A percentile compares a stretch with the other conserved stretches of the same genome.
Conservation (phyloP, 495 filamentous ascomycete species). For the Tuber brumale region DNA sequence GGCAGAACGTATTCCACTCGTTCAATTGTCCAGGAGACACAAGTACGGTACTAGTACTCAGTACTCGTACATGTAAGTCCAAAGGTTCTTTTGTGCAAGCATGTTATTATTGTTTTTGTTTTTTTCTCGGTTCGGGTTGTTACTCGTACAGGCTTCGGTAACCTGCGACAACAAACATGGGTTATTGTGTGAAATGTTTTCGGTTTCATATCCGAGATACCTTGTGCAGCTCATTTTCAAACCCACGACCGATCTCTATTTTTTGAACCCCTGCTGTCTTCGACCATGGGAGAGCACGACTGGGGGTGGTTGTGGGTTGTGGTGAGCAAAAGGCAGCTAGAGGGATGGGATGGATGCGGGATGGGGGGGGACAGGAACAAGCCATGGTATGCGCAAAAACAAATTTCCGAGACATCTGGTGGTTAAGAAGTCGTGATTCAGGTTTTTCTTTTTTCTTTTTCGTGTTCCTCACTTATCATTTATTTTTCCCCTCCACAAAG, state of each 20-base stretch:
- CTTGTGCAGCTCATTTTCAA: conserved; percentile 31
- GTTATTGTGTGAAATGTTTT: conserved; percentile 17
- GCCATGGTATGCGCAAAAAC: conserved; percentile 38
- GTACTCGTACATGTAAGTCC: too few relatives aligned
- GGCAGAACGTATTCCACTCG: too few relatives aligned
- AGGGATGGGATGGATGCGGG: background rate
- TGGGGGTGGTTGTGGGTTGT: background rate
- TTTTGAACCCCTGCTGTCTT: conserved; percentile 38
- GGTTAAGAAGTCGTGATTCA: conserved; percentile 26
- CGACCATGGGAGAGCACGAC: conserved; percentile 18
- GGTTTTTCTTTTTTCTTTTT: conserved; percentile 5
- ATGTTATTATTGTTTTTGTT: background rate
- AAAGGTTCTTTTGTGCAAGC: background rate
- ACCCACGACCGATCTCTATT: conserved; percentile 23
- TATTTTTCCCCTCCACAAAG: conserved; percentile 25
- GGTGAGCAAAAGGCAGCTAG: background rate
- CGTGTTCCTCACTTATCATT: background rate
- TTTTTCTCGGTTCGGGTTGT: conserved; percentile 1
- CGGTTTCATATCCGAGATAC: conserved; percentile 38
- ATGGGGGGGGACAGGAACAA: conserved; percentile 10
- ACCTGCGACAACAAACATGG: conserved; percentile 24
- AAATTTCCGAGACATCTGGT: conserved; percentile 39
- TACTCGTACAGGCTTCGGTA: background rate
- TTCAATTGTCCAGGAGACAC: background rate
- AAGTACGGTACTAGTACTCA: too few relatives aligned